Evolutionary conservation across 2,329 filamentous ascomycete genomes (phyloP), one percentile per base, ranked within the genome.

Genomic region (Xylaria sp.): DNA sequence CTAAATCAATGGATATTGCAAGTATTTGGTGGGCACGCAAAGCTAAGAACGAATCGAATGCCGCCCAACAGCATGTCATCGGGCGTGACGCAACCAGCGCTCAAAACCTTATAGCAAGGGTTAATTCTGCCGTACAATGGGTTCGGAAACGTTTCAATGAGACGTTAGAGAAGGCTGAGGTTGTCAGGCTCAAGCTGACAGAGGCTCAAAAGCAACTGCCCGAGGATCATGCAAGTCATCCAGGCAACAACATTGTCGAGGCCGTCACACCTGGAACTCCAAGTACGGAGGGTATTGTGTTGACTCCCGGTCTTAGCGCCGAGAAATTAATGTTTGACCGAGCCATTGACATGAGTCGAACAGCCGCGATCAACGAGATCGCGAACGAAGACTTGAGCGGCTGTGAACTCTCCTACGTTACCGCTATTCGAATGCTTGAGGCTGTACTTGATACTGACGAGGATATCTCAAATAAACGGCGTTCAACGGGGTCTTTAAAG

Each of bases 251-350:
- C 64, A 87, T 87, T 2, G 80, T 85, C 33, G 88, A 88, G 23
- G 88, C 87, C 1, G 83, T 85, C 41, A 83, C 87, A 2, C 86
- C 85, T 1, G 85, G 86, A 15, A 87, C 86, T n/a, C 87, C 89
- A 3, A 90, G 91, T 18, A 87, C 89, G 1, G 93, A 96, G 69
- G 91, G 93, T 62, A 94, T 98, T 31, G 88, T 92, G 57, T 86
- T 99, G 31, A 97, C 93, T 15, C 90, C 93, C 1, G 96, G 95
- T 1, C 90, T 98, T 65, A 98, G 94, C 25, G 96, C 96, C 0
- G 96, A 98, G 83, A 97, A 94, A 81, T 85, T 99, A 55, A 98
- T 99, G 94, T 99, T 98, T 78, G 96, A 99, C 75, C 92, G 96
- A 56, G 96, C 96, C 0, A 84, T 98, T 25, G 96, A 99, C 79